phyloP scores from a whole-genome alignment of 139 green algal genomes.

The Micractinium sp. region DNA sequence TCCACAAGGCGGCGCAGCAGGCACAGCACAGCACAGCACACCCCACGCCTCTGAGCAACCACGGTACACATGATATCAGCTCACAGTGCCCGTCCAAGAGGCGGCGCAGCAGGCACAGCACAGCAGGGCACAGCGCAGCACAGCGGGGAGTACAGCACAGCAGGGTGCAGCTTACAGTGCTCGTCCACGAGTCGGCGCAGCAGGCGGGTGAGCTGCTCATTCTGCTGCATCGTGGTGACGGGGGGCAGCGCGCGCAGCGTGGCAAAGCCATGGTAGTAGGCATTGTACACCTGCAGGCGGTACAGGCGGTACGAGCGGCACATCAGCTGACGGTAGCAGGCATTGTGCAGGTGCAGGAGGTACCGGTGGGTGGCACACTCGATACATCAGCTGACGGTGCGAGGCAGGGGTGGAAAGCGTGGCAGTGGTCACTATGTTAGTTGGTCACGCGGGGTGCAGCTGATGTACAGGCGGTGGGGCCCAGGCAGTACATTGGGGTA shows the following conservation, averaged over 20 bases:
- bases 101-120: not conserved
- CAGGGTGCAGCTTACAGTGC: constrained; percentile 74
- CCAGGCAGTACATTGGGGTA: no score
- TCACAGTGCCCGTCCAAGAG: not conserved
- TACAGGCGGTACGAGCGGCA: not conserved
- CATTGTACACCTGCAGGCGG: constrained; percentile 71
- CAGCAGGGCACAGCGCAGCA: not conserved
- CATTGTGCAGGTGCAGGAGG: no score
- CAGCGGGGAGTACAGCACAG: not conserved
- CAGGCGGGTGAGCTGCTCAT: constrained; percentile 74
- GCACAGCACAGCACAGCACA: no score
- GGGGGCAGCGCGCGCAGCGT: constrained; percentile 55
- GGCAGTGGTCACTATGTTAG: not conserved
- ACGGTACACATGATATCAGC: not conserved
- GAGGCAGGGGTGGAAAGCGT: not conserved
- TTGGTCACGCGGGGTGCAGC: no score
- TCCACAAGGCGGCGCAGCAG: no score
- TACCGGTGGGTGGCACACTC: no score
- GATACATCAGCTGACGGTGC: no score
- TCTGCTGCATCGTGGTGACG: constrained; percentile 68
- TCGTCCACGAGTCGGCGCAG: constrained; percentile 86
- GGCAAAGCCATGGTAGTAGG: constrained; percentile 83
- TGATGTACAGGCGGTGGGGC: no score
- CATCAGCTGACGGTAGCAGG: not conserved
- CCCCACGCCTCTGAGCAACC: not conserved